Conservation (phyloP, 2,329 filamentous ascomycete genomes). For the Colletotrichum melonis region DNA sequence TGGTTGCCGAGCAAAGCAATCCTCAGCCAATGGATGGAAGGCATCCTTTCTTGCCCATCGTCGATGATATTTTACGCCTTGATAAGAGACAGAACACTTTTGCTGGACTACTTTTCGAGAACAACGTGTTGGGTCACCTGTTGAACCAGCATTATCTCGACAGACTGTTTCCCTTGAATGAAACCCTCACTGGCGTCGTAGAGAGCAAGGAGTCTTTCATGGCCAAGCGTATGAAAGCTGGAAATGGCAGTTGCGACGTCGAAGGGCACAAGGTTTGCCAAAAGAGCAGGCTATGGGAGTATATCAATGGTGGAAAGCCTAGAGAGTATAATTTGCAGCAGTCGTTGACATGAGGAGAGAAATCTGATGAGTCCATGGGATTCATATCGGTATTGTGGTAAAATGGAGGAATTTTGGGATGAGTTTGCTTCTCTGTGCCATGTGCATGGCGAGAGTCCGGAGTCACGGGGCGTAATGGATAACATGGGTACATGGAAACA, state of each 20-base stretch:
- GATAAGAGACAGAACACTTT: slow-evolving; percentile 59
- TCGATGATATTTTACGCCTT: slow-evolving; percentile 10
- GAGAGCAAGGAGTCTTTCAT: slow-evolving; percentile 23
- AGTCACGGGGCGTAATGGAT: background rate
- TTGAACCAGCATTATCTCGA: slow-evolving; percentile 72
- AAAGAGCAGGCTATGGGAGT: background rate
- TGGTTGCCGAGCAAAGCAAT: slow-evolving; percentile 46
- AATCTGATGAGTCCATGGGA: background rate
- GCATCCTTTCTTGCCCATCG: slow-evolving; percentile 41
- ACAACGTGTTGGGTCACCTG: slow-evolving; percentile 66
- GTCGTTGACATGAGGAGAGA: background rate
- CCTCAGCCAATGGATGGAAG: slow-evolving; percentile 52
- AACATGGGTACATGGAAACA: background rate
- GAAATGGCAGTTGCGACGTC: background rate
- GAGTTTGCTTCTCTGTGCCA: background rate
- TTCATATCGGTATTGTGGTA: background rate
- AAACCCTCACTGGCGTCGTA: slow-evolving; percentile 16
- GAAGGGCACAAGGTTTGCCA: background rate
- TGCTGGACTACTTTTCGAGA: slow-evolving; percentile 70
- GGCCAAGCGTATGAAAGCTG: background rate
- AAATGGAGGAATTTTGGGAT: background rate
- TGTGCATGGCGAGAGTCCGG: background rate
- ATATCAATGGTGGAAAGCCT: background rate
- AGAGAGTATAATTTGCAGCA: background rate
- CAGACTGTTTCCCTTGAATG: slow-evolving; percentile 64